Base-by-base conservation (phyloP, 2,329 filamentous ascomycete genomes). In the Beauveria australis region DNA sequence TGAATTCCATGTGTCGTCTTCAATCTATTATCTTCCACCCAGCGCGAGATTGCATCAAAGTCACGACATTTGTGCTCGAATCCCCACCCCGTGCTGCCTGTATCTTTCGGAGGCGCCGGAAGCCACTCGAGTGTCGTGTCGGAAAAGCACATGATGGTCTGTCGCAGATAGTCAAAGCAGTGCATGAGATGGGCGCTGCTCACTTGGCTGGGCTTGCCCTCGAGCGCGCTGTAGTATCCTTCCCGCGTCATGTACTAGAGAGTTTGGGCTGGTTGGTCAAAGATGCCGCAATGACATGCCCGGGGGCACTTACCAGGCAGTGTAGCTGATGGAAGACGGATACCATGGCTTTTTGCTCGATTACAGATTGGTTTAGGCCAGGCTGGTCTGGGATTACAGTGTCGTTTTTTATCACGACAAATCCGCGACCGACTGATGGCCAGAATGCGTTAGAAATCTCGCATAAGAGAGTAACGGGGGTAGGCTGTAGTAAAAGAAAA, bases 81-180 rank as follows among this genome's bases (percentile, higher is more conserved):
- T 4, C 65, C 63, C 65, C 65, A 65, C 6, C 60, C 64, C 9
- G 33, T 59, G 14, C 56, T 63, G 37, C 47, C 53, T 16, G 54
- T 60, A 6, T 53, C 49, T 19, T 19, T 53, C 8, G 60, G 60
- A 2, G 30, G 51, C 19, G 47, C 59, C 1, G 58, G 54, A 55
- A 73, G 72, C 41, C 76, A 76, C 68, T 79, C 77, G 51, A 79
- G 67, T 1, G 76, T 76, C 62, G 76, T 77, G 63, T 79, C 77
- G 56, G 75, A 74, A 30, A 70, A 73, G 67, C 77, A 79, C 72
- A 78, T 74, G 62, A 79, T 75, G 44, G 75, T 75, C 66, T 79
- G 75, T 12, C 77, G 70, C 68, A 79, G 73, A 66, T 79, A 79
- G 65, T 76, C 74, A 67, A 79, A 77, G 70, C 77, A 79, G 70